These are phyloP conservation scores for Ceratobasidium sp. DNA, from an alignment of 1,284 basidiomycete species.

Conservation along the genomic window DNA sequence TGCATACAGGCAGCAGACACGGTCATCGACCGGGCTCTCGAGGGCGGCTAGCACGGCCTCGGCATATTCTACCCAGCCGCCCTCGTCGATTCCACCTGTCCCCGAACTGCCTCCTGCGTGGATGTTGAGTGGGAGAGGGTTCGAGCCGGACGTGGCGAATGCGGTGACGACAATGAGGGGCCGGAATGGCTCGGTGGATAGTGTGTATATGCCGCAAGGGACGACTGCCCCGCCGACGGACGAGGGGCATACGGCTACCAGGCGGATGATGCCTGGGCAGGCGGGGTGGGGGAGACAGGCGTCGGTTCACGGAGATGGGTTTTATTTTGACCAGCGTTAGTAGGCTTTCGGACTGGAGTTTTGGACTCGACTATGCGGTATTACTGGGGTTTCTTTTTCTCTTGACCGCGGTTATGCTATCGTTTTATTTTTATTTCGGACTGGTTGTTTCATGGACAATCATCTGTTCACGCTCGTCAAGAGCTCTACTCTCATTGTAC, in stretches of 20 bases:
- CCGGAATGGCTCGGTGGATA: background rate
- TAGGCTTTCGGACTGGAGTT: background rate
- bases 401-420: background rate
- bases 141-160: constrained; percentile 1
- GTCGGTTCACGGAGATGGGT: constrained; percentile 25
- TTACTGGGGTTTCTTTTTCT: background rate
- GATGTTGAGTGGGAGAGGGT: background rate
- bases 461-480: background rate
- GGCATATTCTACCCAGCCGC: constrained; percentile 17
- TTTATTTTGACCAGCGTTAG: constrained; percentile 10
- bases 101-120: background rate
- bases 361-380: background rate
- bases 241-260: background rate
- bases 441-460: background rate
- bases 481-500: no score
- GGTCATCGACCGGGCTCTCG: constrained; percentile 1
- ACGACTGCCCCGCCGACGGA: constrained; percentile 11
- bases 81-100: constrained; percentile 12
- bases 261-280: constrained; percentile 4
- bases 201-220: background rate
- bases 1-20: constrained; percentile 21
- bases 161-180: constrained; percentile 2
- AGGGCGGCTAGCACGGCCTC: constrained; percentile 34
- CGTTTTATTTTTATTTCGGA: constrained; percentile 5
- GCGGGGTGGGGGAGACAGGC: constrained; percentile 9